Base-by-base conservation (phyloP, 2,329 filamentous ascomycete genomes). In the Thermomyces lanuginosus region DNA sequence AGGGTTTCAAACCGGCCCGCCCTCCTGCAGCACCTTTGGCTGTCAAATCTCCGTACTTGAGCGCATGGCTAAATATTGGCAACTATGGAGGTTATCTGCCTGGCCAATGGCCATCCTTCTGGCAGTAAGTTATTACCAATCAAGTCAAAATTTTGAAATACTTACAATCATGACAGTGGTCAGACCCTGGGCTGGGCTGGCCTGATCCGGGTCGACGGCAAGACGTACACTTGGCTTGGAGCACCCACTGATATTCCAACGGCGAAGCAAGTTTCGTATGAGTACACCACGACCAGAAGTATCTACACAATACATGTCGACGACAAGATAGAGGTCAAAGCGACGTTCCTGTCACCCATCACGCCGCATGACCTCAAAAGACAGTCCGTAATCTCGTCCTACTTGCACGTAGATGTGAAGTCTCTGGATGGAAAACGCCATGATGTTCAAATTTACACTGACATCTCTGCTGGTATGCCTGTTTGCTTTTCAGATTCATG, bases 21-120 rank as follows among this genome's bases (percentile, higher is more conserved):
- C 74, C 75, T 21, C 76, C 76, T 9, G 64, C 76, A 1, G 60
- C 78, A 15, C 78, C 79, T 8, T 51, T 86, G 17, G 76, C 76
- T 22, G 78, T 84, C 22, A 72, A 69, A 35, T 76, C 72, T 6
- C 79, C 79, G 0, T 86, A 84, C 39, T 52, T 84, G 9, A 81
- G 69, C 44, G 67, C 71, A 8, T 81, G 76, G 74, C 59, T 76
- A 21, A 53, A 66, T 31, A 71, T 64, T 6, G 72, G 72, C 1
- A 66, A 57, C 15, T 61, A 71, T 44, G 68, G 64, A 12, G 74
- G 73, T 1, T 66, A 75, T 32, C 60, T 83, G 16, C 66, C 76
- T 0, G 75, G 76, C 2, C 51, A 70, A 42, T 83, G 74, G 74
- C 66, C 75, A 1, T 60, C 56, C 1, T 78, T 78, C 38, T 82